phyloP scores from a whole-genome alignment of 2,329 filamentous ascomycete genomes.

The Paecilomyces sp. region DNA sequence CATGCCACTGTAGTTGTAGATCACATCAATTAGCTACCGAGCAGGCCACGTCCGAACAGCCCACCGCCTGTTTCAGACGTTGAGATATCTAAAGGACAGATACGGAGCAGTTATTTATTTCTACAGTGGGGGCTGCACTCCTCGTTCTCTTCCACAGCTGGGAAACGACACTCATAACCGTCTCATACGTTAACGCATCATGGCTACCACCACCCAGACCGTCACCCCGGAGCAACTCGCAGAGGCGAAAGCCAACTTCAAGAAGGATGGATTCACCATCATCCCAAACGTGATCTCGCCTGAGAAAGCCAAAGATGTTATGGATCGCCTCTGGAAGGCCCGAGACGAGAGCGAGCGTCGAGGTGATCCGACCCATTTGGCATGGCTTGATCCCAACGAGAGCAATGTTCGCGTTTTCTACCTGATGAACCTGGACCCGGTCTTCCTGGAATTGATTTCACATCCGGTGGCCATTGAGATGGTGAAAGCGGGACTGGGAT shows the following conservation, averaged over 20 bases:
- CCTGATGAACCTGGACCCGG: conserved; percentile 20
- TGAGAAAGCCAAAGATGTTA: conserved; percentile 9
- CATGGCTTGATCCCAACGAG: conserved; percentile 20
- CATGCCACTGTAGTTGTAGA: neutral
- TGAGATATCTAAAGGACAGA: neutral
- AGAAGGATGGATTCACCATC: conserved; percentile 17
- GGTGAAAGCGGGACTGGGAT: conserved; percentile 20
- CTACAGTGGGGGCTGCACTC: neutral
- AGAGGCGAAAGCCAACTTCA: conserved; percentile 6
- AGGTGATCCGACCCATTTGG: conserved; percentile 17
- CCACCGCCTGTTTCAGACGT: neutral
- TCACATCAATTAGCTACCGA: neutral
- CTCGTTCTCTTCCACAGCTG: neutral
- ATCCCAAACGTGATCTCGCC: conserved; percentile 17
- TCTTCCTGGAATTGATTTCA: conserved; percentile 20
- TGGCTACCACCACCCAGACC: neutral
- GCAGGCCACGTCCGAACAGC: neutral
- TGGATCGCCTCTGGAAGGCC: conserved; percentile 18
- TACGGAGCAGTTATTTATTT: conserved; percentile 1
- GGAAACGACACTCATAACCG: neutral
- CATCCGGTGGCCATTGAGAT: conserved; percentile 20
- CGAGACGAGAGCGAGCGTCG: conserved; percentile 13
- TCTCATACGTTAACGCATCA: neutral
- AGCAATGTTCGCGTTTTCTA: conserved; percentile 25
- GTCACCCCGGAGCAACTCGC: neutral